Base-by-base conservation (phyloP, 106 monocot species). In the Acanthochlamys bracteata region DNA sequence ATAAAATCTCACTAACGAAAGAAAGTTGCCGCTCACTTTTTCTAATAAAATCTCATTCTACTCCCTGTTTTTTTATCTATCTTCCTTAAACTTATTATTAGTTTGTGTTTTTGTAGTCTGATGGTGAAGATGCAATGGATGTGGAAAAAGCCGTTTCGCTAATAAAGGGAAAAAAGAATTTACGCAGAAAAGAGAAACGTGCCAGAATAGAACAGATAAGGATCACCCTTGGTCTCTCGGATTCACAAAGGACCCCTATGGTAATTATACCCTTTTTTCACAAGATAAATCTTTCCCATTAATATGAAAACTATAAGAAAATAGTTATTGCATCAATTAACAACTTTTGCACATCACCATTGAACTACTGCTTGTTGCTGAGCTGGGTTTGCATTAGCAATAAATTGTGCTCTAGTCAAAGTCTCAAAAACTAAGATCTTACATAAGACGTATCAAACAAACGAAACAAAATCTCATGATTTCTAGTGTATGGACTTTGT, bases 141-240 rank as follows among this genome's bases (percentile, higher is more conserved):
- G 66, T 85, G 69, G 79, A 62, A 49, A 74, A 69, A 80, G 96
- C 88, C 17, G 91, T 91, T 65, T 76, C 96, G 43, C 20, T 98
- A 42, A 4, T 98, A 66, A 98, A 72, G 70, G 96, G 96, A 75
- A 77, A 73, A 43, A 88, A 76, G 76, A 98, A 85, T 51, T 47
- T 98, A 25, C 87, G 88, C 22, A 82, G 96, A 71, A 98, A 98
- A 74, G 96, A 91, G 69, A 98, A 91, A 67, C 84, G 80, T 65
- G 83, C 83, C 10, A 82, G 96, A 70, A 98, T 98, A 59, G 91
- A 98, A 59, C 96, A 91, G 72, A 98, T 98, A 53, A 80, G 96
- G 63, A 74, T 83, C 47, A 98, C 70, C 45, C 96, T 98, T 73
- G 91, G 96, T 8, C 96, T 98, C 71, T 84, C 96, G 20, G 96